Evolutionary conservation across 768 basidiomycete species (phyloP).

Genomic region (Trametes maxima): DNA sequence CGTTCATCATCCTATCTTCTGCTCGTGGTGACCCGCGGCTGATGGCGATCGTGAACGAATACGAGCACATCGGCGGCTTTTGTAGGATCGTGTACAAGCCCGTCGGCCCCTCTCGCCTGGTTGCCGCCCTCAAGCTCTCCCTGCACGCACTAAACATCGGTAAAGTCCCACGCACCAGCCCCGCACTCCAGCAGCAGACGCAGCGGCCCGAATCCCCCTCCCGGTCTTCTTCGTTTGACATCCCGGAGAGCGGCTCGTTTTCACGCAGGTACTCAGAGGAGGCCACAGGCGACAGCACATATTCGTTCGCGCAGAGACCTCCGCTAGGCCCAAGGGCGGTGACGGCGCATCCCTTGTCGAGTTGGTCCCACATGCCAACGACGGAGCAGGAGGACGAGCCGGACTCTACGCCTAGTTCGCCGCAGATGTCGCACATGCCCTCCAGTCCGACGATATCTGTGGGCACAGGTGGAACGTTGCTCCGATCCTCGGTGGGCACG

Average conservation of each 20-base stretch:
- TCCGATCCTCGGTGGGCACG: constrained; percentile 66
- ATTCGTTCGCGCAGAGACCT: constrained; percentile 44
- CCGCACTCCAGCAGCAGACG: constrained; percentile 2
- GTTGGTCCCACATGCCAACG: constrained; percentile 40
- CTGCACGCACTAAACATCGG: constrained; percentile 58
- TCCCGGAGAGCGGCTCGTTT: constrained; percentile 12
- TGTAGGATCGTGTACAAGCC: constrained; percentile 92
- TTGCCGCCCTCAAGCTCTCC: constrained; percentile 64
- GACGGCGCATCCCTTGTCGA: constrained; percentile 45
- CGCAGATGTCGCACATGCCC: constrained; percentile 25
- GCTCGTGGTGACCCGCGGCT: constrained; percentile 65
- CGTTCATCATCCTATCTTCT: constrained; percentile 77
- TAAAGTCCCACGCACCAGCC: constrained; percentile 33
- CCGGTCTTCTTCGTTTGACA: constrained; percentile 9
- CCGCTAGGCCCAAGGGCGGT: constrained; percentile 54
- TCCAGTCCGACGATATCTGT: constrained; percentile 51
- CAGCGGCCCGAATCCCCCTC: constrained; percentile 7
- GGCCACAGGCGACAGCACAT: not conserved
- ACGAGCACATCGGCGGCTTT: constrained; percentile 82
- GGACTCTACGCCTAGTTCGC: constrained; percentile 21
- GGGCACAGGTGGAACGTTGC: constrained; percentile 64
- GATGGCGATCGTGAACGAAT: constrained; percentile 65
- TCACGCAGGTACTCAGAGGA: constrained; percentile 55
- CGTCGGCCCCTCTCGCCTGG: constrained; percentile 77
- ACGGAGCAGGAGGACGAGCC: constrained; percentile 35